These are phyloP conservation scores for Scutellaria barbata DNA, from an alignment of 257 asterid species.

Conservation along the genomic window DNA sequence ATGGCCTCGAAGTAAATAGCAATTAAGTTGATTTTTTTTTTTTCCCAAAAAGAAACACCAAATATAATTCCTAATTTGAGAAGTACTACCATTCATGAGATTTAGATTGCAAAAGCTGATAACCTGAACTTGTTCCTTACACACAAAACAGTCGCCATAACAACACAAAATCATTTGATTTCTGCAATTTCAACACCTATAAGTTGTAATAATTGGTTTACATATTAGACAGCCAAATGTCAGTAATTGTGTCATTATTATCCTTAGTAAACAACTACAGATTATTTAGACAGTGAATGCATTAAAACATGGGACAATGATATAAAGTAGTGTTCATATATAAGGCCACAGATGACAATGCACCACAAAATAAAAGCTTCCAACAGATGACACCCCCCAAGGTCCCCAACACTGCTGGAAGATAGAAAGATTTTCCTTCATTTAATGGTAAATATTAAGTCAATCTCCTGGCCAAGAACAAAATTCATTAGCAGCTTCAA, in stretches of 20 bases:
- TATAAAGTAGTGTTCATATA: neutral
- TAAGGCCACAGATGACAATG: neutral
- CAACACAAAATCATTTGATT: neutral
- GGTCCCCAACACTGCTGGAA: neutral
- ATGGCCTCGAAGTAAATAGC: neutral
- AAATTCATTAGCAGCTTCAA: conserved; percentile 26
- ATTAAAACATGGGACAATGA: conserved; percentile 15
- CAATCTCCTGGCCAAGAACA: conserved; percentile 15
- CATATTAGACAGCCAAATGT: conserved; percentile 14
- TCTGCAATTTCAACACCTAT: conserved; percentile 17
- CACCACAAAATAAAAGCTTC: conserved; percentile 5
- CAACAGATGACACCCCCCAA: conserved; percentile 15
- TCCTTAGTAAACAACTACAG: neutral
- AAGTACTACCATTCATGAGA: neutral
- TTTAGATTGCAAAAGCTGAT: too few species aligned
- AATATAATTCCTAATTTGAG: neutral
- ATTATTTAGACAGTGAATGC: neutral
- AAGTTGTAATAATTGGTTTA: neutral
- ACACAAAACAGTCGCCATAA: too few species aligned
- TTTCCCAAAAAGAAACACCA: neutral
- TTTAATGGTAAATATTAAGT: conserved; percentile 3
- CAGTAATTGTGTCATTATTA: neutral
- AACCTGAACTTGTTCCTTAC: too few species aligned
- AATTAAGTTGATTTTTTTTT: neutral
- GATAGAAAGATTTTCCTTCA: neutral